phyloP scores from a whole-genome alignment of 2,329 filamentous ascomycete genomes.

The Colletotrichum lindemuthianum region DNA sequence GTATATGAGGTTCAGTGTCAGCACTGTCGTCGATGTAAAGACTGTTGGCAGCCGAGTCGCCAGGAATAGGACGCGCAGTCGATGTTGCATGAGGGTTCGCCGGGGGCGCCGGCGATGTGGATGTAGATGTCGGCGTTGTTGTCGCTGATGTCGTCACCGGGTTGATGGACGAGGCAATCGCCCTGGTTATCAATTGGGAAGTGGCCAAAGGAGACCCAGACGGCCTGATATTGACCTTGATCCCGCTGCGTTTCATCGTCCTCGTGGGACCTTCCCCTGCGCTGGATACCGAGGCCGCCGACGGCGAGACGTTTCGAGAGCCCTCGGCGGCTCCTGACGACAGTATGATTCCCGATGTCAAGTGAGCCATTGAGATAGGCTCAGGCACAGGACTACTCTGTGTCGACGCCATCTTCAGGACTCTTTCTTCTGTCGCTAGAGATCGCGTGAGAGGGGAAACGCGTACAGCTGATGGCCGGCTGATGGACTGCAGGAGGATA shows the following conservation, averaged over 20 bases:
- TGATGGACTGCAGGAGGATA: no score
- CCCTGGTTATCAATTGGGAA: constrained; percentile 9
- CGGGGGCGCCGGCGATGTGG: background rate
- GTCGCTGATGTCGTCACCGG: background rate
- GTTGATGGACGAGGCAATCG: background rate
- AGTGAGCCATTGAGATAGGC: background rate
- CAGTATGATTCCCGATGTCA: background rate
- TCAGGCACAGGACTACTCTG: background rate
- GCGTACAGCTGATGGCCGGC: no score
- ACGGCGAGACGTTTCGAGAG: constrained; percentile 14
- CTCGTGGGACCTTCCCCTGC: constrained; percentile 15
- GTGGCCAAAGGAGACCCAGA: constrained; percentile 22
- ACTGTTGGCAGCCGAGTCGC: no score
- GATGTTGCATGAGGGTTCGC: background rate
- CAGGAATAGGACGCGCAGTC: no score
- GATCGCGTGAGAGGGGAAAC: no score
- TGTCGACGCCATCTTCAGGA: no score
- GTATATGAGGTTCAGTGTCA: background rate
- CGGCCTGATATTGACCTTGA: constrained; percentile 19
- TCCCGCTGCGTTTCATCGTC: constrained; percentile 28
- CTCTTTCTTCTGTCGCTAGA: no score
- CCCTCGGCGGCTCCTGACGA: background rate
- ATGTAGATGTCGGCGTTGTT: no score
- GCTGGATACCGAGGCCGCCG: constrained; percentile 15
- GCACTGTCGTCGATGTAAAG: background rate